Percentiles rank a stretch among this genome's conserved stretches.
These are phyloP conservation scores for Cinchona pubescens DNA, from an alignment of 257 asterid species.

Conservation along the genomic window DNA sequence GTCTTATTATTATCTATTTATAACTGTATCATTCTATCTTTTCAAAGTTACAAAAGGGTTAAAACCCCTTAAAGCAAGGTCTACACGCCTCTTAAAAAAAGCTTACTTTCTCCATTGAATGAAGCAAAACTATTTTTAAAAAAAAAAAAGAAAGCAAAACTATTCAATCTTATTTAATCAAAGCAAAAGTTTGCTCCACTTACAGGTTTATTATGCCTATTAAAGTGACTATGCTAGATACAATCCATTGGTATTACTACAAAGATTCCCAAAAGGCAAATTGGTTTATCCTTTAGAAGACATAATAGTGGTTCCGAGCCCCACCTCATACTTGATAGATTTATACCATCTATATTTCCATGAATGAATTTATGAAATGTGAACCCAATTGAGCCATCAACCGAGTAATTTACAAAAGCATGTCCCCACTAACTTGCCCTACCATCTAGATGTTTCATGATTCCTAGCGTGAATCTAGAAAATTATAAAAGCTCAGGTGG, in stretches of 20 bases:
- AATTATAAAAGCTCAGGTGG: not conserved
- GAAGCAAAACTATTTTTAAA: not conserved
- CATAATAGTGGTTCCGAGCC: not conserved
- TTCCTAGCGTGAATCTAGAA: slow-evolving; percentile 3
- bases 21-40: not conserved
- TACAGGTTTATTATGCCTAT: not conserved
- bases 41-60: not conserved
- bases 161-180: not conserved
- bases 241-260: not conserved
- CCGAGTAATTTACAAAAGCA: not conserved
- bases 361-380: not conserved
- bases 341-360: not conserved
- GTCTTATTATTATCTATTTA: too few relatives aligned
- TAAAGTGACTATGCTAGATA: not conserved
- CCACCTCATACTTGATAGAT: not conserved
- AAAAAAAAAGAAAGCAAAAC: too few relatives aligned
- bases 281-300: slow-evolving; percentile 11
- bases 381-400: slow-evolving; percentile 1
- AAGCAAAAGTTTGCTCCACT: not conserved
- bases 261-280: not conserved
- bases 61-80: not conserved
- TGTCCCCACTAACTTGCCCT: not conserved
- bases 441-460: slow-evolving; percentile 7
- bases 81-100: not conserved
- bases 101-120: not conserved